These are phyloP conservation scores for Isabelozyma rhagii DNA, from an alignment of 805 yeast genomes.

Conservation along the genomic window DNA sequence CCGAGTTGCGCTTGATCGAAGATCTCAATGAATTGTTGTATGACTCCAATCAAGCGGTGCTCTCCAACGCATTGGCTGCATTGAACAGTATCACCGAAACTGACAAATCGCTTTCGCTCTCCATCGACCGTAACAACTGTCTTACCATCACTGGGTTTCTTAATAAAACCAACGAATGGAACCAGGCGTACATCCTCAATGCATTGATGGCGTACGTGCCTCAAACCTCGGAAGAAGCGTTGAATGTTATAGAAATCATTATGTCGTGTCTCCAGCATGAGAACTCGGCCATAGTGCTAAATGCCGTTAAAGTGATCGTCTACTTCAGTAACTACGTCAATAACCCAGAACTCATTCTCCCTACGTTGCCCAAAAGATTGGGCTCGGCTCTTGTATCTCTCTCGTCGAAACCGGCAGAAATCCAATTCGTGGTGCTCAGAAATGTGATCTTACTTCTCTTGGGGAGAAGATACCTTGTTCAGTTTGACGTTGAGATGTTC, in stretches of 20 bases:
- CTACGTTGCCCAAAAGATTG: conserved; percentile 52
- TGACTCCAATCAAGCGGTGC: conserved; percentile 59
- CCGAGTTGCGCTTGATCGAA: conserved; percentile 41
- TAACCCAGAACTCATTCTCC: conserved; percentile 52
- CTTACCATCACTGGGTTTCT: conserved; percentile 31
- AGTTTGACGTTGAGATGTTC: conserved; percentile 72
- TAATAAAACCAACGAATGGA: conserved; percentile 60
- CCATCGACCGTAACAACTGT: conserved; percentile 48
- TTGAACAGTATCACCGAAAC: conserved; percentile 62
- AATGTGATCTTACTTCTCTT: conserved; percentile 74
- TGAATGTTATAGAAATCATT: conserved; percentile 57
- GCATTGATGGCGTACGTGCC: conserved; percentile 72
- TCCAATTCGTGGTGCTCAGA: conserved; percentile 78
- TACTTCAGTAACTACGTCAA: conserved; percentile 72
- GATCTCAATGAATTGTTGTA: conserved; percentile 50
- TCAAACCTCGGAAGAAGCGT: conserved; percentile 61
- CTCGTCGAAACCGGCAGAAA: conserved; percentile 73
- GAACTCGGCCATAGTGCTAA: conserved; percentile 77
- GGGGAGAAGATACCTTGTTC: conserved; percentile 57
- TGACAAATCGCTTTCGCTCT: conserved; percentile 46
- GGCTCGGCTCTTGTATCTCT: conserved; percentile 69
- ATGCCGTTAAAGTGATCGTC: conserved; percentile 67
- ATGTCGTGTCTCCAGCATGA: conserved; percentile 76
- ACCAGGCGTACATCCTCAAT: conserved; percentile 63
- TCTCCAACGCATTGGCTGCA: conserved; percentile 69